Evolutionary conservation across 2,329 filamentous ascomycete species (phyloP), one percentile per base, ranked within the genome.

Genomic region (Talaromyces verruculosus): DNA sequence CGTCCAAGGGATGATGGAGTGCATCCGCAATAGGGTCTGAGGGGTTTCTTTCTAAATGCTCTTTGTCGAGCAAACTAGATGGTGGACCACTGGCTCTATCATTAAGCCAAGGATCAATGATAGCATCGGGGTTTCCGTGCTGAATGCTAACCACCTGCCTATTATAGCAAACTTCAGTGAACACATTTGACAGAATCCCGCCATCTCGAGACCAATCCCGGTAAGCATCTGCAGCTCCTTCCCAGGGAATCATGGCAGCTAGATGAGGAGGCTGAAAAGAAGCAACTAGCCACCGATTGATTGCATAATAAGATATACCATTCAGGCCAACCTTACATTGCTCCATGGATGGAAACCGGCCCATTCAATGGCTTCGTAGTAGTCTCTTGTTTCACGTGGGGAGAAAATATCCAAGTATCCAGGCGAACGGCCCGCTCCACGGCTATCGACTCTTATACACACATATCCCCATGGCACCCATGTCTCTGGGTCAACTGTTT

Each of bases 171-270:
- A 33, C 13, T 17, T 55, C 3, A 17, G 22, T 22, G 33, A 63
- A 63, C 10, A 6, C 11, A 22, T 51, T 51, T 8, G 19, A 39
- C 3, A 85, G 71, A 45, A 88, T 87, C 0, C 85, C 85, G 0
- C 85, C 85, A 65, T 88, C 85, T 0, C 84, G 79, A 67, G 81
- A 84, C 2, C 83, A 15, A 17, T 66, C 64, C 10, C 83, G 75
- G 71, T 85, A 86, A 68, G 83, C 84, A 67, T 85, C 84, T 0
- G 81, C 82, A 80, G 84, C 84, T 30, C 84, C 84, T 72, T 85
- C 84, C 83, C 77, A 84, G 0, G 83, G 83, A 0, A 84, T 72
- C 4, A 84, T 84, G 5, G 81, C 82, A 0, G 80, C 76, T 1
- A 84, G 70, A 2, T 60, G 53, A 5, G 39, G 53, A 6, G 83